Percentiles rank a stretch among this genome's conserved stretches.
phyloP scores from a whole-genome alignment of 345 rosid species.

The Lepidium didymum region DNA sequence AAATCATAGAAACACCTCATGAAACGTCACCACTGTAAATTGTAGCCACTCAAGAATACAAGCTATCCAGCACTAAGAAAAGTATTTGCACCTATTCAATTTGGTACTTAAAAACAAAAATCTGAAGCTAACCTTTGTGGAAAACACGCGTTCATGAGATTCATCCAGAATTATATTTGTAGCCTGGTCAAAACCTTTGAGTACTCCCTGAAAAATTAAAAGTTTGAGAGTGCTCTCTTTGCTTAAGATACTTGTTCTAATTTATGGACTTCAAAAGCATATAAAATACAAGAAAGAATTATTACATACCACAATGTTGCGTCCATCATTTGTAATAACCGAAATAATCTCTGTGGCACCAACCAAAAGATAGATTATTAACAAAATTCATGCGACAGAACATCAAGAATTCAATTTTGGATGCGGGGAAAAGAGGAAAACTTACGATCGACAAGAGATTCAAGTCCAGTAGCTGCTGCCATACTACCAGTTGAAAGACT shows the following conservation, averaged over 20 bases:
- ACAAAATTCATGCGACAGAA: neutral
- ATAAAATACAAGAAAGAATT: neutral
- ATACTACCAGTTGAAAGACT: slow-evolving; percentile 21
- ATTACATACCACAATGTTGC: slow-evolving; percentile 73
- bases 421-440: neutral
- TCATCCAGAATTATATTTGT: slow-evolving; percentile 86
- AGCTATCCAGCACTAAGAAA: neutral
- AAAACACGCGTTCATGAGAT: slow-evolving; percentile 86
- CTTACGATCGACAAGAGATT: slow-evolving; percentile 76
- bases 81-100: no score
- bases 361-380: neutral
- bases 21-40: neutral
- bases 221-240: neutral
- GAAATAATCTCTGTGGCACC: slow-evolving; percentile 54
- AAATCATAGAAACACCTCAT: neutral
- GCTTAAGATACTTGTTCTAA: neutral
- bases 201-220: slow-evolving; percentile 41
- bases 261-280: neutral
- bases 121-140: slow-evolving; percentile 53
- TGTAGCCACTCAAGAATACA: neutral
- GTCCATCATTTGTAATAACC: slow-evolving; percentile 82
- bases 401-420: neutral
- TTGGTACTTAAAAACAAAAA: neutral
- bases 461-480: slow-evolving; percentile 68
- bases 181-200: slow-evolving; percentile 91